Base-by-base conservation (phyloP, 2,329 filamentous ascomycete genomes). In the Calonectria fujianensis region DNA sequence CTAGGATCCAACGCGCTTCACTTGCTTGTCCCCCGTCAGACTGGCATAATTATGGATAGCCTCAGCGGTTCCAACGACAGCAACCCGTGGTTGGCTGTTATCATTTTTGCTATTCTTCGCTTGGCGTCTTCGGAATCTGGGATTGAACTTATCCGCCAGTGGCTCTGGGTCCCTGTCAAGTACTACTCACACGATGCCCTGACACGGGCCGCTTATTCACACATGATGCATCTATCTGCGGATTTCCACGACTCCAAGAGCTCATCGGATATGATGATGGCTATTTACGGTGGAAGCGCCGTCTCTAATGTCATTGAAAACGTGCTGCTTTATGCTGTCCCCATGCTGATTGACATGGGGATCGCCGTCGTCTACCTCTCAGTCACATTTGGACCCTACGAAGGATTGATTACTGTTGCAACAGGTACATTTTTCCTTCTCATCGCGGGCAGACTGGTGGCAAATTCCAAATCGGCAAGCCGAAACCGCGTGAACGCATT, bases 11-110 rank as follows among this genome's bases (percentile, higher is more conserved):
- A 96, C 77, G 91, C 91, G 7, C 87, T 97, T 65, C 95, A 96
- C 79, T 87, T 98, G 18, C 86, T 97, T 52, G 91, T 95, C 39
- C 95, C 95, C n/a, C 90, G 94, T 27, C 94, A 97, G 82, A 91
- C 96, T 39, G 95, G 95, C 76, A 91, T 94, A 73, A 92, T 98
- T 76, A 93, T 95, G 76, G 92, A 97, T 80, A 91, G 91, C 74
- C 86, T 97, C 29, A 88, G 88, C 37, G 86, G 88, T 11, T 83
- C 81, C 45, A 87, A 89, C 52, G 84, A 87, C 54, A 87, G 83
- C 72, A 88, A 86, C 68, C 87, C 88, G 1, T 91, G 90, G 90
- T 76, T 86, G 4, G 88, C 90, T 31, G 89, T 91, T 3, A 74
- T 88, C 27, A 82, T 90, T 24, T 91, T 90, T 74, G 89, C 89